These are phyloP conservation scores for Myriosclerotinia curreyana DNA, from an alignment of 2,329 filamentous ascomycete genomes.

Conservation along the genomic window DNA sequence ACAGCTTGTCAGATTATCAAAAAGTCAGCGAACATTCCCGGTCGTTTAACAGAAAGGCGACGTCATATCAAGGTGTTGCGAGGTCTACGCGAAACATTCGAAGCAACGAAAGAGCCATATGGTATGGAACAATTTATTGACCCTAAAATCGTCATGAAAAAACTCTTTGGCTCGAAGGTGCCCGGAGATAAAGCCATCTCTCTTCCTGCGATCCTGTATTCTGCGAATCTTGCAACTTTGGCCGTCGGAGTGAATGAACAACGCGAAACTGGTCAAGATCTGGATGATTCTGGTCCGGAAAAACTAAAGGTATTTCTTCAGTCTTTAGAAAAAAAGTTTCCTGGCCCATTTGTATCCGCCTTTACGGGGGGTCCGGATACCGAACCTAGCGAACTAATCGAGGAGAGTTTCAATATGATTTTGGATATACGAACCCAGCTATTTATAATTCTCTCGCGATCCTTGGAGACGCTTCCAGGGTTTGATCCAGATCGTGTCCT, in stretches of 20 bases:
- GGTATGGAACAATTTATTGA: constrained; percentile 41
- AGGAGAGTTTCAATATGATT: constrained; percentile 48
- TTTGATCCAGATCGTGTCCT: constrained; percentile 43
- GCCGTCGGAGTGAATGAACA: not conserved
- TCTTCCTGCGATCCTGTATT: constrained; percentile 40
- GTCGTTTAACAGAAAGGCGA: constrained; percentile 27
- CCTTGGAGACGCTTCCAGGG: constrained; percentile 32
- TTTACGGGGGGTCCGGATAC: constrained; percentile 27
- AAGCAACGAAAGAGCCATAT: constrained; percentile 24
- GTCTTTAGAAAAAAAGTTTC: constrained; percentile 40
- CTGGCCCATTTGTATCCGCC: constrained; percentile 39
- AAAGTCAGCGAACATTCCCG: constrained; percentile 39
- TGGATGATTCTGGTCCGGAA: not conserved
- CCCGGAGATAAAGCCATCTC: not conserved
- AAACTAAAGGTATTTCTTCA: constrained; percentile 27
- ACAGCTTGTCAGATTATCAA: constrained; percentile 40
- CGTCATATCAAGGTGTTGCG: constrained; percentile 37
- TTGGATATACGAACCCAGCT: constrained; percentile 55
- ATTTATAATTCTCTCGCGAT: constrained; percentile 46
- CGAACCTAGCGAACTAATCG: constrained; percentile 43
- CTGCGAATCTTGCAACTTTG: constrained; percentile 45
- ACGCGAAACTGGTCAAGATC: not conserved
- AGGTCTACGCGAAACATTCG: constrained; percentile 24
- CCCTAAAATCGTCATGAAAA: constrained; percentile 34
- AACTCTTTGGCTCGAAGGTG: constrained; percentile 39